Evolutionary conservation across 495 filamentous ascomycete species (phyloP), one percentile per base, ranked within the genome.

Genomic region (Pseudomonodictys pantanalensis): DNA sequence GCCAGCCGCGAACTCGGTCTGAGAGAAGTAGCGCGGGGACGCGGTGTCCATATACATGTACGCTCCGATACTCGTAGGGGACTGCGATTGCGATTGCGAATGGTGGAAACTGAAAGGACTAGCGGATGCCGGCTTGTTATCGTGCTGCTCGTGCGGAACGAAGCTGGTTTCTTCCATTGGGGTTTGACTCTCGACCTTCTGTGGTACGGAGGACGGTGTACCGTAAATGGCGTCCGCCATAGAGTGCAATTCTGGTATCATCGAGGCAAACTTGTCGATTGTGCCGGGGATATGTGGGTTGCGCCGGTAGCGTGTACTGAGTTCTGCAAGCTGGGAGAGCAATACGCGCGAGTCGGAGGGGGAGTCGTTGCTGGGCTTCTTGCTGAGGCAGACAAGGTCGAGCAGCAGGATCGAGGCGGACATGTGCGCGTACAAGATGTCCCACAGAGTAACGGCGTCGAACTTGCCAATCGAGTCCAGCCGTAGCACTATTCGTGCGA

Each of bases 371-470:
- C 24, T 24, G 8, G 15, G n/a, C 35, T 60, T 50, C 10, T 15
- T 52, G 3, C 26, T 43, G 24, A 17, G 24, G 50, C 61, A 65
- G 25, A 65, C 52, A 9, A 70, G 54, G 38, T 64, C 62, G 1
- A 71, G 67, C 8, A 68, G 58, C 2, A 71, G 67, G 4, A 71
- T 48, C 8, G 68, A 54, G 23, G 58, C 57, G 18, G 64, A 60
- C 10, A 61, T 24, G 23, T 66, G 58, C 22, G 60, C 56, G 33
- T 68, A 71, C 45, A 53, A 71, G 5, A 68, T 60, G 35, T 71
- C 69, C 64, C 64, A 69, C 69, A 64, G 68, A 2, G 60, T 65
- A 8, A 62, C 46, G 26, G 58, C 20, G 43, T 71, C 65, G 46
- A 69, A 68, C 17, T 66, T 64, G 22, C 58, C 47, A 9, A 64